Evolutionary conservation across 345 rosid genomes (phyloP), one percentile per base, ranked within the genome.

Genomic region (Gynandropsis gynandra): DNA sequence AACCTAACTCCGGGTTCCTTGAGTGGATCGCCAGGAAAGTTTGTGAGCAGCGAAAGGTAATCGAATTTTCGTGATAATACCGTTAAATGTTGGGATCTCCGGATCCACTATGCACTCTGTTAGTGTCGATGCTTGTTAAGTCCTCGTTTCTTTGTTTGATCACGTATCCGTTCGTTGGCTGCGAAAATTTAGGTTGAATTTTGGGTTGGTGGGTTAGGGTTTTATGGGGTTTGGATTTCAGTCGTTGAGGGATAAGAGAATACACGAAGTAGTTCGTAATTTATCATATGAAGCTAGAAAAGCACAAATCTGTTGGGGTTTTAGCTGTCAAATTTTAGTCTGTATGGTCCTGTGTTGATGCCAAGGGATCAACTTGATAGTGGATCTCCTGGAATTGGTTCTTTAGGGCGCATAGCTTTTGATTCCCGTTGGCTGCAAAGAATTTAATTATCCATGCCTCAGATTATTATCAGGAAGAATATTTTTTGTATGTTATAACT

Each of bases 1-100:
- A 36, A 17, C 58, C 77, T 43, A 62, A 52, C 44, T 64, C 71
- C 1, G 56, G 49, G 48, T 38, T 44, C 34, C 44, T 66, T 60
- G 42, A 66, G 48, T 76, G 67, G 75, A 61, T 66, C 64, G 77
- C 12, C 6, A 21, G 1, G 4, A 58, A 52, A 18, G 70, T 34
- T n/a, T 65, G 77, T 58, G 59, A 39, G 59, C 59, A 48, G 42
- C 69, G 38, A 63, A 84, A 82, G 96, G 96, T 90, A 70, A 8
- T 53, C 16, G 34, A 12, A 9, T 45, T 42, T 52, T 41, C 51
- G 21, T 36, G 36, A 17, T 10, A 21, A 19, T 18, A 42, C 5
- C 34, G 9, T 0, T 0, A 6, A 52, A 29, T 19, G 37, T n/a
- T 3, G 1, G 17, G 47, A 11, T 49, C 27, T 12, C 0, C 18